These are phyloP conservation scores for Pyricularia pennisetigena DNA, from an alignment of 2,329 filamentous ascomycete genomes.

Conservation along the genomic window DNA sequence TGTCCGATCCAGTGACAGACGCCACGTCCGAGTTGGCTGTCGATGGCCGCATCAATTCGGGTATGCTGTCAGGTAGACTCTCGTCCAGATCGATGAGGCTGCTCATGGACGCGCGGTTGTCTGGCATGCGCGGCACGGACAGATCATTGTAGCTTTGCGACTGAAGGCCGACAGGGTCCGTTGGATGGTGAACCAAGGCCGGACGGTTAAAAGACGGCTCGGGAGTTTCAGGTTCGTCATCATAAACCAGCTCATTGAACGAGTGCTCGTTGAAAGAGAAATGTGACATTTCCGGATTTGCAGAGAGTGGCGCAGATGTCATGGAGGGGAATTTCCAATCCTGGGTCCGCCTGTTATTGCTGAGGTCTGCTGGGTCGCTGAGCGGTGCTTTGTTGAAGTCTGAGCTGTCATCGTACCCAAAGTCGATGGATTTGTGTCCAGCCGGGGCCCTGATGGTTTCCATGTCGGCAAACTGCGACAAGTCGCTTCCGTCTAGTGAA, in stretches of 20 bases:
- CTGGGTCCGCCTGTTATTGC: conserved; percentile 26
- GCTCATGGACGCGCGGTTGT: conserved; percentile 23
- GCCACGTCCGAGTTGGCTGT: conserved; percentile 50
- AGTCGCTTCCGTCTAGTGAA: conserved; percentile 43
- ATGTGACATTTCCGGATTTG: conserved; percentile 34
- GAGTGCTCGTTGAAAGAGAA: conserved; percentile 28
- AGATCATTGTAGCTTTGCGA: conserved; percentile 25
- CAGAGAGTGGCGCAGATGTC: conserved; percentile 35
- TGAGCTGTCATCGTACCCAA: conserved; percentile 31
- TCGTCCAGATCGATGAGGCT: conserved; percentile 26
- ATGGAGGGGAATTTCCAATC: conserved; percentile 46
- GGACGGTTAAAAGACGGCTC: conserved; percentile 25
- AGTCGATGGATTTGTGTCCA: conserved; percentile 41
- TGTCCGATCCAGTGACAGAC: conserved; percentile 45
- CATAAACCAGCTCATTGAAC: conserved; percentile 6
- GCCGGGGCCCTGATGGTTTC: conserved; percentile 48
- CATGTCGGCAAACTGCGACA: conserved; percentile 51
- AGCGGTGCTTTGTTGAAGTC: conserved; percentile 40
- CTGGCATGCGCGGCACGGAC: conserved; percentile 16
- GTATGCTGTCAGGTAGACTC: conserved; percentile 31
- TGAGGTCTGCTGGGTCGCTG: conserved; percentile 47
- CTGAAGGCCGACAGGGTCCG: conserved; percentile 29
- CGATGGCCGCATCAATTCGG: conserved; percentile 43
- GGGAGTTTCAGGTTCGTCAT: conserved; percentile 13
- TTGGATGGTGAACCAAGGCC: conserved; percentile 34